Conservation (phyloP, 306 rosid genomes). For the Psophocarpus tetragonolobus region DNA sequence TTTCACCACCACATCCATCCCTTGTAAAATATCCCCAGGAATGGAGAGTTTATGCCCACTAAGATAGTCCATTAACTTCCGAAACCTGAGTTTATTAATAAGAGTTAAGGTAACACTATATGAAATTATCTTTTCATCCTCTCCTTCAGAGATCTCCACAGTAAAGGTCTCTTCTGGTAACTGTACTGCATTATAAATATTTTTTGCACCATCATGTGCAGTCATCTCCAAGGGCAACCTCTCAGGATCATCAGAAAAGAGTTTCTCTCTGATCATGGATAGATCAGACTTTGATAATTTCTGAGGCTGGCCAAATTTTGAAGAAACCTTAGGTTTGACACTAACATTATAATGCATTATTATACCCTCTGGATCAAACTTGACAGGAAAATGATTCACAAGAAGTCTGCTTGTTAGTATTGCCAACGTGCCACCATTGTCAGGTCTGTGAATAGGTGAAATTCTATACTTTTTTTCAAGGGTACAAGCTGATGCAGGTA, state of each 20-base stretch:
- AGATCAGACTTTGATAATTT: slow-evolving; percentile 54
- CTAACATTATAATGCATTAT: slow-evolving; percentile 61
- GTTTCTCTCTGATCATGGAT: slow-evolving; percentile 52
- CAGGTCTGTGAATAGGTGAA: slow-evolving; percentile 62
- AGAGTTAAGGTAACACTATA: slow-evolving; percentile 50
- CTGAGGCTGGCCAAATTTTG: slow-evolving; percentile 44
- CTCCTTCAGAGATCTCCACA: slow-evolving; percentile 58
- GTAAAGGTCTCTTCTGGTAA: slow-evolving; percentile 59
- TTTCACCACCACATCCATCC: slow-evolving; percentile 75
- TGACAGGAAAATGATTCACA: slow-evolving; percentile 59
- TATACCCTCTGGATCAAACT: slow-evolving; percentile 43
- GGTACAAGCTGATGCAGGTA: neutral
- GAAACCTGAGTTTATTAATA: slow-evolving; percentile 49
- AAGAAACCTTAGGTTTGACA: slow-evolving; percentile 49
- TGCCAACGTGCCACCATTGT: slow-evolving; percentile 49
- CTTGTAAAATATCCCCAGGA: slow-evolving; percentile 79
- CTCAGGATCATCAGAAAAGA: slow-evolving; percentile 53
- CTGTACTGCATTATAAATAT: slow-evolving; percentile 56
- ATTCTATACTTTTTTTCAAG: slow-evolving; percentile 23
- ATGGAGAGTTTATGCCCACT: slow-evolving; percentile 35
- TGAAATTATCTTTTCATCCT: slow-evolving; percentile 43
- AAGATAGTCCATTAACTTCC: slow-evolving; percentile 61
- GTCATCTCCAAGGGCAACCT: slow-evolving; percentile 56
- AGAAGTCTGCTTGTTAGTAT: slow-evolving; percentile 41
- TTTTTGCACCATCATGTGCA: slow-evolving; percentile 74